phyloP scores from a whole-genome alignment of 1,284 basidiomycete species.

The Athelia psychrophila region DNA sequence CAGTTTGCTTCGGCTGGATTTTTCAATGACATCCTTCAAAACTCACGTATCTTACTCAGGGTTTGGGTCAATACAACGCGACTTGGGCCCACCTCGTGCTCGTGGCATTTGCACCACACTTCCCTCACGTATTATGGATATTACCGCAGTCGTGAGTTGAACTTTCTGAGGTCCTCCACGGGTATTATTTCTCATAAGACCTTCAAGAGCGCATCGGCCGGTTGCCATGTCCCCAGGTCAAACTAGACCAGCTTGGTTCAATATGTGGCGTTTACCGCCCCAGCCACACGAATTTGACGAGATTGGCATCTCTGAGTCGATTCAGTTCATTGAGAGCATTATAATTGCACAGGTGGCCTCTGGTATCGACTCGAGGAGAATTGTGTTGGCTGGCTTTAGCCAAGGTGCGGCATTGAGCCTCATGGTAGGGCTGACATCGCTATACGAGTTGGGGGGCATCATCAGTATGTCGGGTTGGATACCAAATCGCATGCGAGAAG shows the following conservation, averaged over 20 bases:
- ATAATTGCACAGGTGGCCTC: slow-evolving; percentile 36
- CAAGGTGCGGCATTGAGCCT: slow-evolving; percentile 41
- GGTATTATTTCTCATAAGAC: background rate
- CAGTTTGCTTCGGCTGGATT: slow-evolving; percentile 7
- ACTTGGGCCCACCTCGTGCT: slow-evolving; percentile 30
- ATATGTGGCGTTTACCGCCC: slow-evolving; percentile 38
- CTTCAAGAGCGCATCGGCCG: slow-evolving; percentile 20
- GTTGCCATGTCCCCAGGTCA: slow-evolving; percentile 30
- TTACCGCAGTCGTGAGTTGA: slow-evolving; percentile 40
- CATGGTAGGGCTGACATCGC: slow-evolving; percentile 36
- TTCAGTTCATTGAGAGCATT: slow-evolving; percentile 33
- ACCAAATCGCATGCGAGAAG: slow-evolving; percentile 31
- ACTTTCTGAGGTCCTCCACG: slow-evolving; percentile 9
- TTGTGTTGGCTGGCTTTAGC: slow-evolving; percentile 42
- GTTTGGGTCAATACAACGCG: slow-evolving; percentile 35
- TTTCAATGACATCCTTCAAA: no score
- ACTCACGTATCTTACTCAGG: slow-evolving; percentile 21
- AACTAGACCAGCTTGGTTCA: slow-evolving; percentile 42
- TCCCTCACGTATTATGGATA: slow-evolving; percentile 41
- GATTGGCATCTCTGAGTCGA: slow-evolving; percentile 31
- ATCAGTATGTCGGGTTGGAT: slow-evolving; percentile 44
- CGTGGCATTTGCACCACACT: slow-evolving; percentile 27
- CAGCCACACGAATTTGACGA: slow-evolving; percentile 35
- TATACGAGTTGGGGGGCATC: slow-evolving; percentile 42
- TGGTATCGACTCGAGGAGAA: slow-evolving; percentile 32